phyloP scores from a whole-genome alignment of 805 yeast species.

The Suhomyces sp. region DNA sequence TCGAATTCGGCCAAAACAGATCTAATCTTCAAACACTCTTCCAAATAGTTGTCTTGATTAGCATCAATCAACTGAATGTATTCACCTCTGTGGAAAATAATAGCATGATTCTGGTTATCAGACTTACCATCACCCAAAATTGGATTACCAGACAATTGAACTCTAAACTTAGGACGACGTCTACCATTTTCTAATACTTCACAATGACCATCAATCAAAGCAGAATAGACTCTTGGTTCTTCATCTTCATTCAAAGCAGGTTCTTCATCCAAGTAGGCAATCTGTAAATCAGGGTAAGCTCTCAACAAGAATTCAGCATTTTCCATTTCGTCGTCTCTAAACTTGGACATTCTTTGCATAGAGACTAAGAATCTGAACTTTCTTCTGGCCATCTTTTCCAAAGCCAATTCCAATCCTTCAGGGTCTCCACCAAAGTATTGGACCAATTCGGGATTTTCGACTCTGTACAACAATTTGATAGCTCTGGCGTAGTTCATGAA shows the following conservation, averaged over 20 bases:
- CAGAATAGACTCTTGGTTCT: slow-evolving; percentile 69
- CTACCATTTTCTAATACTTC: slow-evolving; percentile 59
- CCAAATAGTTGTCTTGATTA: slow-evolving; percentile 81
- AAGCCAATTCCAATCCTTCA: slow-evolving; percentile 91
- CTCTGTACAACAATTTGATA: slow-evolving; percentile 86
- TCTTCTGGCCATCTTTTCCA: slow-evolving; percentile 82
- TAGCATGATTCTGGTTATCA: slow-evolving; percentile 80
- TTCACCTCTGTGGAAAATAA: slow-evolving; percentile 81
- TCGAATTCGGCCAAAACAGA: slow-evolving; percentile 81
- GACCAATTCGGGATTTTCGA: slow-evolving; percentile 91
- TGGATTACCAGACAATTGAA: slow-evolving; percentile 79
- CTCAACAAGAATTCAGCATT: slow-evolving; percentile 77
- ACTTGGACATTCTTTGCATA: slow-evolving; percentile 78
- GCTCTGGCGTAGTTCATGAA: slow-evolving; percentile 98
- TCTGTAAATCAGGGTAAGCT: slow-evolving; percentile 82
- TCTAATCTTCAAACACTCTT: slow-evolving; percentile 81
- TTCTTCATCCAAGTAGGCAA: slow-evolving; percentile 94
- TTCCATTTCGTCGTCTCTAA: slow-evolving; percentile 71
- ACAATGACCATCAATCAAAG: slow-evolving; percentile 79
- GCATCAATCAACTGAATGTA: slow-evolving; percentile 83
- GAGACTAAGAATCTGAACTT: slow-evolving; percentile 80
- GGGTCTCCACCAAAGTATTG: slow-evolving; percentile 99
- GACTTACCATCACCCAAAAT: slow-evolving; percentile 87
- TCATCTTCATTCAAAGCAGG: slow-evolving; percentile 71
- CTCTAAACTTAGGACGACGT: slow-evolving; percentile 69